Base-by-base conservation (phyloP, 257 asterid genomes). In the Ajuga chamaepitys region DNA sequence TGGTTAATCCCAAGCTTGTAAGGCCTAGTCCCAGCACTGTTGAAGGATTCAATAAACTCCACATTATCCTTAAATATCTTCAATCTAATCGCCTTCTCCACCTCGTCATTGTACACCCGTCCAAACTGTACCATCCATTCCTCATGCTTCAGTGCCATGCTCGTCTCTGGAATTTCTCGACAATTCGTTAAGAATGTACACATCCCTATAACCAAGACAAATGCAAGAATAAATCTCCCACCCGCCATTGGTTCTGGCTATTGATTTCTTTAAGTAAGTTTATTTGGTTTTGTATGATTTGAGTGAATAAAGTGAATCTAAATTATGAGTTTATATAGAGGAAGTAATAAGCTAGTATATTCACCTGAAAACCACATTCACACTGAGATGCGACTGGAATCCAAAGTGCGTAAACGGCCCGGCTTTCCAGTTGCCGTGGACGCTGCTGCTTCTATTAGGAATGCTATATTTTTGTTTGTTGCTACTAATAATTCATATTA, bases 71-170 rank as follows among this genome's bases (percentile, higher is more conserved):
- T 64, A 64, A 80, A 83, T 63, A 80, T 72, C 1, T 70, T 18
- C 28, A 66, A 58, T 40, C 86, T 54, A 10, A n/a, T 47, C 8
- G 64, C 65, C 61, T 77, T 72, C 73, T 80, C 82, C 1, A 53
- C 73, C 8, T 45, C 72, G 30, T 67, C 63, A 41, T 70, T 70
- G 73, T 80, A 77, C 3, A 24, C 37, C 0, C 80, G 83, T 42
- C 73, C 77, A 55, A 46, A 45, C 0, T 24, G 71, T 4, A 24
- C 20, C 78, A 83, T 79, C 88, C 85, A 82, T 21, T 41, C 34
- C 26, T 68, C 74, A 3, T 77, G 81, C 7, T 21, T 71, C 62
- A 70, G 73, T 0, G 17, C 62, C 81, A 70, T 63, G 0, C 70
- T 45, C 12, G 76, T 67, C 17, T 59, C 71, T 3, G 66, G 58